Evolutionary conservation across 208 protist species (phyloP), one percentile per base, ranked within the genome.

Genomic region (Acanthamoeba castellanii): DNA sequence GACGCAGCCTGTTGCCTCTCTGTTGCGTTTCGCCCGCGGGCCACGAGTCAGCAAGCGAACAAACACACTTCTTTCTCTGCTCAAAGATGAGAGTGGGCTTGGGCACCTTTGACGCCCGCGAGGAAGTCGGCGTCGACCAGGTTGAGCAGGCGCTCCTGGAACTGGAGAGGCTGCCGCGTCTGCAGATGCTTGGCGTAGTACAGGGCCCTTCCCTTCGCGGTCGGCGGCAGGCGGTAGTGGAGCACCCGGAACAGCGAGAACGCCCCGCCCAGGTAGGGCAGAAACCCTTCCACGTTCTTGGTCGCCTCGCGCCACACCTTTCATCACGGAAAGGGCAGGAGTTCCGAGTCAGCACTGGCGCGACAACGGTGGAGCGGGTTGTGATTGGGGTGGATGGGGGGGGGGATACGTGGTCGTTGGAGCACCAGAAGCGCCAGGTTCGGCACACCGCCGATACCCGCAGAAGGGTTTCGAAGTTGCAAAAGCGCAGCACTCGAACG

Each of bases 141-240:
- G 34, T 50, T 50, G 11, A 81, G 42, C 42, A 81, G 27, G 42
- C 72, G 72, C 34, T 81, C 72, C 20, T 81, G 72, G 27, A 81
- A 81, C 18, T 81, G 72, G 27, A 81, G 37, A 3, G 72, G 42
- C 34, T 22, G 72, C 1, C 72, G 72, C 9, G 72, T 81, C 42
- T 81, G n/a, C 37, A 81, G 72, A 20, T 81, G 72, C 72, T 81
- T 81, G 11, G 72, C 72, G 30, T 81, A 81, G 30, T 81, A 81
- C 11, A 81, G 72, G n/a, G 72, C 72, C 27, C 72, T 81, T 34
- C 72, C 72, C 22, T 81, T 81, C 14, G 72, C 72, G 1, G 72
- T 81, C 27, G 72, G 37, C 7, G 72, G 72, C 72, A 81, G 27
- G 16, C 72, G 72, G 22, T 81, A 81, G 72, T 81, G 30, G 25